Evolutionary conservation across 1,284 basidiomycete species (phyloP).

Genomic region (Lignosus rhinocerotis): DNA sequence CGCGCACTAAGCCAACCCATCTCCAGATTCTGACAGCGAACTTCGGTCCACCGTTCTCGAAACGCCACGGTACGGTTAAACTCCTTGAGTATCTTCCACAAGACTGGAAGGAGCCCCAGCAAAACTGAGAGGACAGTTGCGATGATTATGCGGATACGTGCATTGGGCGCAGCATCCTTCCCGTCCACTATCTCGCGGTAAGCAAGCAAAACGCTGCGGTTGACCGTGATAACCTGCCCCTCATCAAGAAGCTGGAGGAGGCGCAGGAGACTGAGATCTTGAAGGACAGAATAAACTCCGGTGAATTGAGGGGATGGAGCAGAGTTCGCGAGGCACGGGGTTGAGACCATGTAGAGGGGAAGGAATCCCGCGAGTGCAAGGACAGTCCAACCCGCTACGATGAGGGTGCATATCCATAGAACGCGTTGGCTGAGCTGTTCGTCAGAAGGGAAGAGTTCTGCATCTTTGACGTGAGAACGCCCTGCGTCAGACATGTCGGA

Average conservation of each 20-base stretch:
- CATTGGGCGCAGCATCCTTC: constrained; percentile 44
- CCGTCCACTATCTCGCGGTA: constrained; percentile 37
- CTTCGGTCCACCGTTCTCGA: constrained; percentile 58
- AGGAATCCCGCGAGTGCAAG: constrained; percentile 66
- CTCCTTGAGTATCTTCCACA: constrained; percentile 66
- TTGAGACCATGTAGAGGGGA: constrained; percentile 68
- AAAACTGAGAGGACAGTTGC: constrained; percentile 61
- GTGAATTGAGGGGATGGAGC: constrained; percentile 46
- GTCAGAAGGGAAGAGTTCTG: constrained; percentile 67
- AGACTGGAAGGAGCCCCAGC: constrained; percentile 61
- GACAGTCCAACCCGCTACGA: constrained; percentile 65
- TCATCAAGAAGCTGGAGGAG: constrained; percentile 65
- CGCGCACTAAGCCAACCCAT: constrained; percentile 71
- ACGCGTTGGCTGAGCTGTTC: constrained; percentile 69
- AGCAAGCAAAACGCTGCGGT: constrained; percentile 5
- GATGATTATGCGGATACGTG: constrained; percentile 63
- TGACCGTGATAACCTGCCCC: constrained; percentile 37
- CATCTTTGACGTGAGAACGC: constrained; percentile 47
- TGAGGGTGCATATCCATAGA: constrained; percentile 62
- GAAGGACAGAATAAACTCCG: constrained; percentile 66
- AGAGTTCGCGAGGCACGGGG: constrained; percentile 64
- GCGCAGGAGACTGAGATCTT: constrained; percentile 74
- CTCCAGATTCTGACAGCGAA: constrained; percentile 67
- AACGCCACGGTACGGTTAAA: constrained; percentile 58
- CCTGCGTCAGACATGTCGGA: constrained; percentile 56